Evolutionary conservation across 2,329 filamentous ascomycete genomes (phyloP).

Genomic region (Elsinoe fawcettii): DNA sequence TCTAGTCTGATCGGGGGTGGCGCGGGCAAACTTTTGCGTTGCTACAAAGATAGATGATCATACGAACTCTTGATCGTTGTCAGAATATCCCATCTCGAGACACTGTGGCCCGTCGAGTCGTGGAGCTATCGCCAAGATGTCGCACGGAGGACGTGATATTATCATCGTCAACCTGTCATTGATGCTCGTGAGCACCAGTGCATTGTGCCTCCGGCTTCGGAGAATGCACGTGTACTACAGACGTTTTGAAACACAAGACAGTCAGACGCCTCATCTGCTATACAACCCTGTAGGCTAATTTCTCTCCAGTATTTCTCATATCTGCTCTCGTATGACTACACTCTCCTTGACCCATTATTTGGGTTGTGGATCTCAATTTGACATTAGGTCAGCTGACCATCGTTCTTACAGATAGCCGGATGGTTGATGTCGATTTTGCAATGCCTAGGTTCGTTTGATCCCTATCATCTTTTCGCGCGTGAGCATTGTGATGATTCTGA

Average conservation of each 20-base stretch:
- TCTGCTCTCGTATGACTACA: neutral
- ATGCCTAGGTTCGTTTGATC: neutral
- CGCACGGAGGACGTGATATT: neutral
- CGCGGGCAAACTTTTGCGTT: too few species aligned
- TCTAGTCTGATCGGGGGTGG: too few species aligned
- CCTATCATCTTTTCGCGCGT: neutral
- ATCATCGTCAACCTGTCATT: neutral
- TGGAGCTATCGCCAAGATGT: neutral
- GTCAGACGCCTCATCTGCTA: neutral
- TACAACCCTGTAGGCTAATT: neutral
- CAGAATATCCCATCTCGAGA: too few species aligned
- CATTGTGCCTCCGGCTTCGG: neutral
- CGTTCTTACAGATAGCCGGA: neutral
- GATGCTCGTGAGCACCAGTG: neutral
- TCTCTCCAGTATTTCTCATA: neutral
- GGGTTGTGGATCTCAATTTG: neutral
- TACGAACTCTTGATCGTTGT: too few species aligned
- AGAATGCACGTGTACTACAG: neutral
- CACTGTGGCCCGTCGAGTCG: too few species aligned
- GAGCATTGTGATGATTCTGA: neutral
- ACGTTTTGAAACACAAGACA: neutral
- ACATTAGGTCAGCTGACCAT: neutral
- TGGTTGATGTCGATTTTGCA: constrained; percentile 16
- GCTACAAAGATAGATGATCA: too few species aligned
- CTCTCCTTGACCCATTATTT: too few species aligned